phyloP scores from a whole-genome alignment of 2,329 filamentous ascomycete genomes.

The Beauveria varroae region DNA sequence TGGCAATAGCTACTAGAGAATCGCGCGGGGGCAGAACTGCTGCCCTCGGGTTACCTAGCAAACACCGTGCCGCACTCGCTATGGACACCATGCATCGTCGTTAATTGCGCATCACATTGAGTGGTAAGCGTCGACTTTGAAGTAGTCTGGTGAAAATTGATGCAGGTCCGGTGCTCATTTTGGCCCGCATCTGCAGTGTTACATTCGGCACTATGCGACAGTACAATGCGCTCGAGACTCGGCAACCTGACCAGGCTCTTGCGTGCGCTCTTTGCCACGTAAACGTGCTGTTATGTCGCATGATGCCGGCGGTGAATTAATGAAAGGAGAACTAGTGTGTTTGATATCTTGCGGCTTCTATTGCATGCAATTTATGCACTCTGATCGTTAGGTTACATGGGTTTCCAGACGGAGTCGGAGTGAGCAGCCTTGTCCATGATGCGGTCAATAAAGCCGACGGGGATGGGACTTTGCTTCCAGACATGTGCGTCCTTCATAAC shows the following conservation, averaged over 20 bases:
- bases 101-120: background rate
- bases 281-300: background rate
- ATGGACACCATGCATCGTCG: background rate
- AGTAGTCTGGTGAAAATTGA: background rate
- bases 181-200: slow-evolving; percentile 5
- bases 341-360: background rate
- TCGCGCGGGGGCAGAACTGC: background rate
- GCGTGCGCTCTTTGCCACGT: background rate
- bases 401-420: background rate
- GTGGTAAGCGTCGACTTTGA: background rate
- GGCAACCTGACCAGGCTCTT: background rate
- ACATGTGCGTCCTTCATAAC: slow-evolving; percentile 51
- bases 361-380: background rate
- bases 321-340: background rate
- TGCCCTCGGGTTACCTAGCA: background rate
- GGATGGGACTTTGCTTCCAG: slow-evolving; percentile 33
- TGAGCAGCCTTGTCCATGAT: slow-evolving; percentile 6
- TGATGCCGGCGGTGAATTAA: background rate
- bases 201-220: slow-evolving; percentile 4
- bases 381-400: background rate
- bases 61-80: background rate
- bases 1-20: background rate
- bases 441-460: slow-evolving; percentile 10
- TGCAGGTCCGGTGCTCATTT: slow-evolving; percentile 8
- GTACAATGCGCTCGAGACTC: slow-evolving; percentile 5